Evolutionary conservation across 257 asterid genomes (phyloP).

Genomic region (Petunia axillaris): DNA sequence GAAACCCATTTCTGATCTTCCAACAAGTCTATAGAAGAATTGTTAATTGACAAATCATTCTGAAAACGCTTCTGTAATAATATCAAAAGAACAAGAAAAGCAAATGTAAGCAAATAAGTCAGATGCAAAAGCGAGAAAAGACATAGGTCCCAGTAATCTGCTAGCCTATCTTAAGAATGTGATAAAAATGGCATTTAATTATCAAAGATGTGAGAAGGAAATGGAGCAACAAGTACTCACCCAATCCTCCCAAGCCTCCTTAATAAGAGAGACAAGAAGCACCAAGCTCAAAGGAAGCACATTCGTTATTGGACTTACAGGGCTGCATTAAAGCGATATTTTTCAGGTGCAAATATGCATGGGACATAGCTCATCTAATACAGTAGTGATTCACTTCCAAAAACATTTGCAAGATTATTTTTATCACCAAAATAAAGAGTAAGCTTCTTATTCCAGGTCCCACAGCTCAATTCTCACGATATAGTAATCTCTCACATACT

Average conservation of each 20-base stretch:
- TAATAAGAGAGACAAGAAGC: conserved; percentile 93
- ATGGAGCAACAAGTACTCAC: conserved; percentile 54
- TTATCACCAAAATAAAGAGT: not conserved
- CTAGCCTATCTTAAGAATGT: conserved; percentile 1
- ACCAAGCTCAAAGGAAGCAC: conserved; percentile 96
- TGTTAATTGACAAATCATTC: conserved; percentile 91
- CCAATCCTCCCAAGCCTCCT: conserved; percentile 99
- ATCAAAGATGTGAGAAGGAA: conserved; percentile 11
- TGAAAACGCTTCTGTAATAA: conserved; percentile 89
- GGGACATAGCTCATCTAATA: conserved; percentile 5
- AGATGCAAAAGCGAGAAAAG: not conserved
- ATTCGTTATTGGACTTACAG: conserved; percentile 97
- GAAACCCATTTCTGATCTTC: conserved; percentile 78
- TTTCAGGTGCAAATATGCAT: conserved; percentile 10
- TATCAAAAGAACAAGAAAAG: conserved; percentile 28
- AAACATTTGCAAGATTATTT: not conserved
- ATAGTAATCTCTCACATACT: not conserved
- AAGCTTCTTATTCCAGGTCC: not conserved
- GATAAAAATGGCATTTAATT: not conserved
- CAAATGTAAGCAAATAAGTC: conserved; percentile 5
- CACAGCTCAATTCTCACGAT: not conserved
- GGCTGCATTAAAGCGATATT: conserved; percentile 62
- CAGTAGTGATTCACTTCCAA: not conserved
- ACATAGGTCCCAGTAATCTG: not conserved
- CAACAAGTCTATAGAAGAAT: conserved; percentile 74